Evolutionary conservation across 371 early-diverging fungal genomes (phyloP), one percentile per base, ranked within the genome.

Genomic region (Apophysomyces elegans): DNA sequence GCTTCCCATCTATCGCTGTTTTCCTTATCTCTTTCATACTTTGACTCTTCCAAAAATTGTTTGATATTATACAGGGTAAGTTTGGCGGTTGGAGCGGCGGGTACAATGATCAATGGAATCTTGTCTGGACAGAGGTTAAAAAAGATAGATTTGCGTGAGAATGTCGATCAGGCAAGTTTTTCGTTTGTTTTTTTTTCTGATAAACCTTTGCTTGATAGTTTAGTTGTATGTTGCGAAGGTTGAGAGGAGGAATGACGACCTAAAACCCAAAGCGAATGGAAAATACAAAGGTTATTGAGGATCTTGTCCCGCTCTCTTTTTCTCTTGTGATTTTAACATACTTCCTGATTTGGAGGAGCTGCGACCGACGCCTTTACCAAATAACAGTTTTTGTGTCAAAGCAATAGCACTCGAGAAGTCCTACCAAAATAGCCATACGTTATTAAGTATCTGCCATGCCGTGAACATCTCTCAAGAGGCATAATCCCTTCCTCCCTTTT

Each of bases 81-180:
- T 73, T 91, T 86, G 3, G 95, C 85, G 3, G 93, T 93, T 7
- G 90, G 79, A 16, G 91, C 93, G 0, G 95, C 90, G 11, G 96
- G 96, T 12, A 96, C 91, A 58, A 96, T 89, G 63, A 96, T 95
- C 45, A 95, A 92, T 7, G 96, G 95, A 54, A 88, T 88, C 46
- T 68, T 77, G 32, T 79, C 79, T 72, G 70, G 32, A 26, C 32
- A 26, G 2, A 26, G 32, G 2, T 26, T 2, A 26, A 26, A 26
- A 3, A 26, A 26, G 2, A 26, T 59, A 37, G 66, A 65, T 61
- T 6, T 32, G 26, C 39, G 46, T 41, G 56, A 47, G 59, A 63
- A 67, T 32, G 21, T 16, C 45, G 35, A 56, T 32, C 2, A 46
- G 7, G 37, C 37, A 38, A 26, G 58, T 43, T 18, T 6, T 57